Conservation (phyloP, 2,329 filamentous ascomycete species). For the Coniochaeta sp. region DNA sequence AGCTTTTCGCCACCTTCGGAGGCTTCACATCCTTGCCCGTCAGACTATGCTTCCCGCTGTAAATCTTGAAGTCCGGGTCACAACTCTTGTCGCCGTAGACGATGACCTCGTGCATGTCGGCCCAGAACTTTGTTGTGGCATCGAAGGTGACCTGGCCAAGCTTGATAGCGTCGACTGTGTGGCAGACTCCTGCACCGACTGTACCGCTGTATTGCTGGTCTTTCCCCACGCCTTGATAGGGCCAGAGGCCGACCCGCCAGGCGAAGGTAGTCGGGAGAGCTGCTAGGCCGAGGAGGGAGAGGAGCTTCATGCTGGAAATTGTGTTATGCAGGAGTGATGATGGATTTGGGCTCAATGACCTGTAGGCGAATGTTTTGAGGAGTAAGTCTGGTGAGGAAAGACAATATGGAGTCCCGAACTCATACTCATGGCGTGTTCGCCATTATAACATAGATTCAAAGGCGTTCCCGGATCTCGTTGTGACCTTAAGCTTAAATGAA, state of each 20-base stretch:
- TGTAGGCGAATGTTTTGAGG: background rate
- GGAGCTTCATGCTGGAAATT: background rate
- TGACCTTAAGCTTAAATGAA: background rate
- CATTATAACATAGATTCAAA: background rate
- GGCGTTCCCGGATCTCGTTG: background rate
- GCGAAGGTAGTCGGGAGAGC: background rate
- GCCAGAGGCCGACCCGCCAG: background rate
- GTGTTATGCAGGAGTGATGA: background rate
- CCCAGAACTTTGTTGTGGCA: background rate
- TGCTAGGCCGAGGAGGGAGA: background rate
- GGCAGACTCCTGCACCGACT: background rate
- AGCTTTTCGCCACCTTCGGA: background rate
- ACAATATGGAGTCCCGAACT: background rate
- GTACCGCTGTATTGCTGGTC: background rate
- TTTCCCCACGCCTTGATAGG: background rate
- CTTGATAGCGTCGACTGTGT: background rate
- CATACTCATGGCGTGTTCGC: background rate
- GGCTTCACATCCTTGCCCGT: background rate
- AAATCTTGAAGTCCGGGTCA: background rate
- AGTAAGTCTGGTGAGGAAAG: background rate
- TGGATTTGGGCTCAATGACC: background rate
- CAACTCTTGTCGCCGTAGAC: background rate
- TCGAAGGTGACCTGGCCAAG: background rate
- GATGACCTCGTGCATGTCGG: background rate
- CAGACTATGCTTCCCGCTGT: background rate